Conservation (phyloP, 2,329 filamentous ascomycete species). For the Fusarium transvaalense region DNA sequence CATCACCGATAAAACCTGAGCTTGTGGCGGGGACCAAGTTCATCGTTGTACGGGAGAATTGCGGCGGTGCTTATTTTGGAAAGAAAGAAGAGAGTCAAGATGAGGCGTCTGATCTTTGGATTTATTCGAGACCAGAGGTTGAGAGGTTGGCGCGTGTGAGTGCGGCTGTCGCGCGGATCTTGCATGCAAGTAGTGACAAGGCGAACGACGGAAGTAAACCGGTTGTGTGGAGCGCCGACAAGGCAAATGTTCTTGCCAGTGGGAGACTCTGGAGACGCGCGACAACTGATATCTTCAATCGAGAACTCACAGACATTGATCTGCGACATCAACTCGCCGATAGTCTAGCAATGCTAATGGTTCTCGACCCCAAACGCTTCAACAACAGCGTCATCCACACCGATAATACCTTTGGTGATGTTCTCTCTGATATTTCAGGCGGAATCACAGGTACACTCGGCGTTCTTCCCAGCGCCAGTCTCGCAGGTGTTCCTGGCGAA, state of each 20-base stretch:
- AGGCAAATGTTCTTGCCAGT: constrained; percentile 66
- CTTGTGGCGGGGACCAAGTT: constrained; percentile 61
- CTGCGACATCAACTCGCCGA: constrained; percentile 62
- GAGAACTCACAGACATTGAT: constrained; percentile 59
- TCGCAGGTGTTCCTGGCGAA: constrained; percentile 57
- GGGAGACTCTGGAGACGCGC: constrained; percentile 62
- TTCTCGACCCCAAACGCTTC: constrained; percentile 60
- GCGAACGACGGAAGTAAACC: constrained; percentile 50
- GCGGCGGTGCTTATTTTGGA: constrained; percentile 64
- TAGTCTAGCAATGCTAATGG: constrained; percentile 62
- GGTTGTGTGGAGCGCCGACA: constrained; percentile 63
- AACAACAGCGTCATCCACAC: constrained; percentile 61
- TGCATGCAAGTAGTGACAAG: constrained; percentile 43
- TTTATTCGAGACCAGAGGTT: constrained; percentile 60
- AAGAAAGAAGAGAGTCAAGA: constrained; percentile 59
- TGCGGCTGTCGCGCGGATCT: constrained; percentile 57
- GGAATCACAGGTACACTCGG: constrained; percentile 62
- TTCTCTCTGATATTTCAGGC: constrained; percentile 60
- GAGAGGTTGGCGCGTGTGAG: constrained; percentile 62
- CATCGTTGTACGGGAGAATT: constrained; percentile 64
- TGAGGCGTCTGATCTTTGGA: constrained; percentile 62
- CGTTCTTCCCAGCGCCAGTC: constrained; percentile 59
- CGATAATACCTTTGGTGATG: constrained; percentile 63
- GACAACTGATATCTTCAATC: constrained; percentile 56
- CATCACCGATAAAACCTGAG: constrained; percentile 60